Evolutionary conservation across 768 basidiomycete genomes (phyloP), one percentile per base, ranked within the genome.

Genomic region (Cantharellus anzutake): DNA sequence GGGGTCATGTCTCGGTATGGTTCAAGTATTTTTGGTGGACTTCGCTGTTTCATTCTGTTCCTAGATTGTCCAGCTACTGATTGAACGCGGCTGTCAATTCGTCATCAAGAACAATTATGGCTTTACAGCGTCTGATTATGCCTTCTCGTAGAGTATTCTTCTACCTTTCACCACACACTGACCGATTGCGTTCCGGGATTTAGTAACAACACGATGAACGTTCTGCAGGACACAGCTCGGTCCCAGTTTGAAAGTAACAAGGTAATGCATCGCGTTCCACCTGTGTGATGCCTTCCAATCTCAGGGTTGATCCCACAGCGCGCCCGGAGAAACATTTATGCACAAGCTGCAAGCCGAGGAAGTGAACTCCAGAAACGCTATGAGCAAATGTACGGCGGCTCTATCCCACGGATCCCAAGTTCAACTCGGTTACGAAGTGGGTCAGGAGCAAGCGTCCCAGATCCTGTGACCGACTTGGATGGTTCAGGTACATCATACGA

Each of bases 61-160:
- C 16, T 66, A 89, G 80, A 78, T 89, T 51, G 83, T 94, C 3
- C 86, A 86, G 70, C 71, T 91, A 14, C 75, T 97, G 53, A 86
- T 97, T 61, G 88, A 92, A 68, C 76, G 86, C 61, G 91, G 93
- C 0, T 93, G 89, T 66, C 83, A 84, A 66, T 88, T 81, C 68
- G 73, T 79, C 37, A 83, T 82, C 29, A 79, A 84, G 63, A 97
- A 97, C 68, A 90, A 91, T 61, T 81, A 88, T 62, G 91, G 91
- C 0, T 96, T 91, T 68, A 88, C 86, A 5, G 84, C 93, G 5
- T 82, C 83, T 0, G 93, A 97, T 71, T 96, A 93, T 69, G 89
- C 92, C 14, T 96, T 88, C 69, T 87, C 86, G 80, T 86, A 67
- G 61, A 83, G 59, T 59, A 57, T 16, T 57, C 38, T 14, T 57